A percentile compares a stretch with the other conserved stretches of the same genome.
Conservation (phyloP, 139 green algal species). For the Haematococcus sp. region DNA sequence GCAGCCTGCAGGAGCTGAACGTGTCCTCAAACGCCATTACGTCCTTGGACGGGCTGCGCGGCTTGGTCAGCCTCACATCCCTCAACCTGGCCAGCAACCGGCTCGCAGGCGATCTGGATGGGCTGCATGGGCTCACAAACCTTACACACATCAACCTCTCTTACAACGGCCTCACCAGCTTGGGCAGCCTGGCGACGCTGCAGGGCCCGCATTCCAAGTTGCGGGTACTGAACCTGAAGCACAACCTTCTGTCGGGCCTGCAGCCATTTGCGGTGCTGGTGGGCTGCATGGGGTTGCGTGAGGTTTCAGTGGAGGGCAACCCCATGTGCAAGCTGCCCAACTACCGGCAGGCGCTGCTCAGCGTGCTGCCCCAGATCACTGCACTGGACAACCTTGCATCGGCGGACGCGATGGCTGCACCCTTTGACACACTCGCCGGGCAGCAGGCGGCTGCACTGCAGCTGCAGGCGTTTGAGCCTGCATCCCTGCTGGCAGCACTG, state of each 20-base stretch:
- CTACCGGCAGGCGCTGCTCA: conserved; percentile 33
- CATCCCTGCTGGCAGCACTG: not conserved
- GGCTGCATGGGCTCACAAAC: conserved; percentile 38
- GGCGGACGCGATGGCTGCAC: conserved; percentile 16
- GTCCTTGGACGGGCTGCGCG: conserved; percentile 7
- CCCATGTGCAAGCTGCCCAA: conserved; percentile 41
- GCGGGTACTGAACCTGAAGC: conserved; percentile 50
- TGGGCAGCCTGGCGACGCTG: conserved; percentile 35
- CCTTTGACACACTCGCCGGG: conserved; percentile 20
- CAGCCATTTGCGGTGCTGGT: conserved; percentile 58
- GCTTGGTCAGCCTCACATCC: conserved; percentile 38
- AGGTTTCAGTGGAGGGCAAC: conserved; percentile 64
- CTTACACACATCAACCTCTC: conserved; percentile 57
- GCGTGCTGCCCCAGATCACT: conserved; percentile 56
- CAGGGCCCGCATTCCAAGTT: conserved; percentile 35
- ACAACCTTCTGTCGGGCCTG: conserved; percentile 56
- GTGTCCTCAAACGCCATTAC: conserved; percentile 67
- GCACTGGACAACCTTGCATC: conserved; percentile 41
- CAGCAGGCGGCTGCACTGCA: conserved; percentile 34
- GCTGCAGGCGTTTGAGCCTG: conserved; percentile 43
- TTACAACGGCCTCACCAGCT: conserved; percentile 58
- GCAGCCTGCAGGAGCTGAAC: conserved; percentile 54
- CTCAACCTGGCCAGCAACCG: conserved; percentile 77
- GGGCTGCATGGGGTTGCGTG: conserved; percentile 40
- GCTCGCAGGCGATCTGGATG: conserved; percentile 27